phyloP scores from a whole-genome alignment of 2,329 filamentous ascomycete species.

The Chaetomium strumarium region DNA sequence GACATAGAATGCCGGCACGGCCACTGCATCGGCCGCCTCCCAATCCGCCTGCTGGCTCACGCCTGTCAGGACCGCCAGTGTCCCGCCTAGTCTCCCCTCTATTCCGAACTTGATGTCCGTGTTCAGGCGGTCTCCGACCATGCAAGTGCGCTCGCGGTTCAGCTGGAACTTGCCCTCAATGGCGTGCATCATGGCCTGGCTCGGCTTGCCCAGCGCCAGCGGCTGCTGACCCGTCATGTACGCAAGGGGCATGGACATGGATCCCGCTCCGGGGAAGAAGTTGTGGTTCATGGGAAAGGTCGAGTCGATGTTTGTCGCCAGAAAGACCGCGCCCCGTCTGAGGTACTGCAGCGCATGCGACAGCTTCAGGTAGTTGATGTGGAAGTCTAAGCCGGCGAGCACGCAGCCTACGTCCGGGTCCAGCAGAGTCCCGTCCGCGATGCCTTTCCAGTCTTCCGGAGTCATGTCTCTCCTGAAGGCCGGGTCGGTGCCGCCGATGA shows the following conservation, averaged over 20 bases:
- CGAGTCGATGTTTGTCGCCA: conserved; percentile 90
- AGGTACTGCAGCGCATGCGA: conserved; percentile 82
- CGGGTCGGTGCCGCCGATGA: conserved; percentile 82
- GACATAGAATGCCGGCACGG: conserved; percentile 76
- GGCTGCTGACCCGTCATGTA: conserved; percentile 67
- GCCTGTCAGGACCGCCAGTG: conserved; percentile 83
- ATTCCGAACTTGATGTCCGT: conserved; percentile 96
- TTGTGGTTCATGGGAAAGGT: conserved; percentile 76
- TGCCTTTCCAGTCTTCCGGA: conserved; percentile 70
- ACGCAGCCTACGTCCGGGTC: conserved; percentile 89
- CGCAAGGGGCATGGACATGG: conserved; percentile 69
- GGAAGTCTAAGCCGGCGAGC: conserved; percentile 84
- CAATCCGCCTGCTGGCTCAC: conserved; percentile 83
- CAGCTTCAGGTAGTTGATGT: conserved; percentile 92
- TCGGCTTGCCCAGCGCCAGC: conserved; percentile 82
- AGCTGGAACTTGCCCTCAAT: conserved; percentile 94
- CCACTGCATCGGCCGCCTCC: conserved; percentile 59
- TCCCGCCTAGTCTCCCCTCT: conserved; percentile 84
- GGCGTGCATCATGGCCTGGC: conserved; percentile 98
- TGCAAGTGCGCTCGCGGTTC: conserved; percentile 77
- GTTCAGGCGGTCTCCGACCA: conserved; percentile 90
- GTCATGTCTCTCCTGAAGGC: conserved; percentile 70
- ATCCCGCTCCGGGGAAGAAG: conserved; percentile 88
- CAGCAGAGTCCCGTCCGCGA: conserved; percentile 69
- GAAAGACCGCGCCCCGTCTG: conserved; percentile 71